Conservation (phyloP, 495 filamentous ascomycete genomes). For the Talaromyces ruber region DNA sequence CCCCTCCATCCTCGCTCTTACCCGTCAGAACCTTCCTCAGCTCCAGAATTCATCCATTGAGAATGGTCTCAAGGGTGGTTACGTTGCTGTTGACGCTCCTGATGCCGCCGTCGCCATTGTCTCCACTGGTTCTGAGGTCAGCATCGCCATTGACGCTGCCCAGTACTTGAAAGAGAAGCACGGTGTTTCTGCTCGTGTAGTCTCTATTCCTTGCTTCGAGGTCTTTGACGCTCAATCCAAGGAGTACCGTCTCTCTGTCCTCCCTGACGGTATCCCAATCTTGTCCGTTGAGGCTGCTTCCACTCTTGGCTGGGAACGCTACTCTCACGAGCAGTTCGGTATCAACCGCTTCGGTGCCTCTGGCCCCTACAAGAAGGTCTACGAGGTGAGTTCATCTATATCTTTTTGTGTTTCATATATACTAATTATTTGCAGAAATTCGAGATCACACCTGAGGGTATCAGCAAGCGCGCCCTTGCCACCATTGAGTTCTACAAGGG, state of each 20-base stretch:
- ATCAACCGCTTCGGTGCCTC: constrained; percentile 97
- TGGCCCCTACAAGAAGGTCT: constrained; percentile 95
- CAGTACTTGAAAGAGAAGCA: constrained; percentile 86
- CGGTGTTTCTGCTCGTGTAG: constrained; percentile 80
- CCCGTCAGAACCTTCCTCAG: constrained; percentile 97
- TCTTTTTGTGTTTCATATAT: constrained; percentile 5
- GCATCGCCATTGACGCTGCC: constrained; percentile 85
- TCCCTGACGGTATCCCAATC: constrained; percentile 90
- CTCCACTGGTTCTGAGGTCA: constrained; percentile 93
- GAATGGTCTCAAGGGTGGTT: constrained; percentile 85
- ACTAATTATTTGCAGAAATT: constrained; percentile 61
- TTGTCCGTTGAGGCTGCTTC: constrained; percentile 91
- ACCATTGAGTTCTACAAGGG: constrained; percentile 98
- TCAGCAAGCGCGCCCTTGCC: constrained; percentile 83
- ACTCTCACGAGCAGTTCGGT: constrained; percentile 98
- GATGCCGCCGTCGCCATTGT: constrained; percentile 83
- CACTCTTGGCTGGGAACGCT: constrained; percentile 94
- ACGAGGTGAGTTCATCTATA: constrained; percentile 56
- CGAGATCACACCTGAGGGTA: constrained; percentile 94
- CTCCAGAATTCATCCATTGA: constrained; percentile 88
- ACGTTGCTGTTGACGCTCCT: constrained; percentile 77
- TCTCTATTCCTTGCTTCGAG: constrained; percentile 95
- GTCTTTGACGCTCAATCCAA: constrained; percentile 92
- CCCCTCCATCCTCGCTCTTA: constrained; percentile 85
- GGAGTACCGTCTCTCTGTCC: constrained; percentile 83